Percentiles rank a stretch among this genome's conserved stretches.
These are phyloP conservation scores for Ceratobasidium sp. DNA, from an alignment of 1,284 basidiomycete genomes.

Conservation along the genomic window DNA sequence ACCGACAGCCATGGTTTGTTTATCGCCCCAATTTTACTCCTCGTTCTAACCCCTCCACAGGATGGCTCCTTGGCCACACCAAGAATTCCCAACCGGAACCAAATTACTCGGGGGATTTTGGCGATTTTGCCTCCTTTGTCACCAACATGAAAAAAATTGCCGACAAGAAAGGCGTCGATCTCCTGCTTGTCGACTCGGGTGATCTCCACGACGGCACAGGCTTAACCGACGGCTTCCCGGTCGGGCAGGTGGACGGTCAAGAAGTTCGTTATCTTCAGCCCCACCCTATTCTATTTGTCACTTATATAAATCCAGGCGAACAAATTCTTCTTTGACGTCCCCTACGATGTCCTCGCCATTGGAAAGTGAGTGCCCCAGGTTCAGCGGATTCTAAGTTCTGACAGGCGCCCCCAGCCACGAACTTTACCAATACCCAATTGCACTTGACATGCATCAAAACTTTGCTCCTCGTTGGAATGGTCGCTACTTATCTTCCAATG, in stretches of 20 bases:
- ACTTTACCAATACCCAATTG: constrained; percentile 81
- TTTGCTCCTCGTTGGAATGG: constrained; percentile 79
- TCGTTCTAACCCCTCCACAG: constrained; percentile 54
- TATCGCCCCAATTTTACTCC: neutral
- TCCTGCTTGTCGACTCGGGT: constrained; percentile 78
- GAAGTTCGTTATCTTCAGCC: constrained; percentile 61
- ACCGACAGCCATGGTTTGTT: constrained; percentile 77
- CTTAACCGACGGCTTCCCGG: constrained; percentile 76
- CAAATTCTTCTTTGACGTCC: constrained; percentile 77
- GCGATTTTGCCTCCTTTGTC: constrained; percentile 85
- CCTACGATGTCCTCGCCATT: constrained; percentile 86
- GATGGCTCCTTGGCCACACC: constrained; percentile 82
- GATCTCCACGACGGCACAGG: constrained; percentile 88
- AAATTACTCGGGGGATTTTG: constrained; percentile 82
- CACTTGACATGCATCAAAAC: constrained; percentile 82
- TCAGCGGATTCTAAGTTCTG: neutral
- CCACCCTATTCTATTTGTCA: neutral
- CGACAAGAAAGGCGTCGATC: constrained; percentile 74
- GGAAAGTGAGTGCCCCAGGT: constrained; percentile 71
- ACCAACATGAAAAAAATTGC: constrained; percentile 83
- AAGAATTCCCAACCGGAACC: constrained; percentile 77
- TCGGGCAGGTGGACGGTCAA: constrained; percentile 78
- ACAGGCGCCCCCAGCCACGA: constrained; percentile 70
- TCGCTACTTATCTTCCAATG: constrained; percentile 85
- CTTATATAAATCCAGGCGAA: constrained; percentile 63